Conservation (phyloP, 495 filamentous ascomycete genomes). For the Hypoxylon crocopeplum region DNA sequence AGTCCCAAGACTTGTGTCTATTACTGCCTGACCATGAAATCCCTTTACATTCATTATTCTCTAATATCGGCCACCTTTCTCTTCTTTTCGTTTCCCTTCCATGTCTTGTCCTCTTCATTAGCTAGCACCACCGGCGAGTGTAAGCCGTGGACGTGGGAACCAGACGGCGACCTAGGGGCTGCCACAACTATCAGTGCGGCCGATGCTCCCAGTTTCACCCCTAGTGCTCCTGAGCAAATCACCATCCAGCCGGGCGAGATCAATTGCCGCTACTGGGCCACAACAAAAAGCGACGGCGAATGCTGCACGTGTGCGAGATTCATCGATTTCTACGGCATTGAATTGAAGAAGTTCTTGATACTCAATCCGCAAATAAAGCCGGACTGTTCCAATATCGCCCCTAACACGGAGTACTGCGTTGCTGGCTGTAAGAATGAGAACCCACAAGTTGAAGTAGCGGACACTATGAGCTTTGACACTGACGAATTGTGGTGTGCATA, state of each 20-base stretch:
- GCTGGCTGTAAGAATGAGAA: slow-evolving; percentile 39
- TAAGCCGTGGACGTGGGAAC: background rate
- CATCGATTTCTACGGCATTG: slow-evolving; percentile 4
- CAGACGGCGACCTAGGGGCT: background rate
- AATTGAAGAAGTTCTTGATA: slow-evolving; percentile 26
- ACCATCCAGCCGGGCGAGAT: background rate
- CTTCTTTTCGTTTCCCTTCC: background rate
- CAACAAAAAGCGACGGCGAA: background rate
- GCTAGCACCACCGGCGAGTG: background rate
- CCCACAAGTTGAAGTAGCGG: too few relatives aligned
- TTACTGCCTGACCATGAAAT: background rate
- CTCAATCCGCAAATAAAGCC: slow-evolving; percentile 31
- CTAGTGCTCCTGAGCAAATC: background rate
- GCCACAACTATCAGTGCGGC: background rate
- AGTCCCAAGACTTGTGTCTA: background rate
- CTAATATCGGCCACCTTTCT: too few relatives aligned
- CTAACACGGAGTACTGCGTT: slow-evolving; percentile 39
- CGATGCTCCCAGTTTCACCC: background rate
- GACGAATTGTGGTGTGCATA: slow-evolving; percentile 16
- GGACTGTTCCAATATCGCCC: slow-evolving; percentile 36
- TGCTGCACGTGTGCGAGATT: background rate
- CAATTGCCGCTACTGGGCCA: background rate
- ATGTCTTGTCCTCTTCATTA: background rate
- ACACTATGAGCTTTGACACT: too few relatives aligned
- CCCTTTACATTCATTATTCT: too few relatives aligned